Base-by-base conservation (phyloP, 495 filamentous ascomycete species). In the Penicillium simplicissimum region DNA sequence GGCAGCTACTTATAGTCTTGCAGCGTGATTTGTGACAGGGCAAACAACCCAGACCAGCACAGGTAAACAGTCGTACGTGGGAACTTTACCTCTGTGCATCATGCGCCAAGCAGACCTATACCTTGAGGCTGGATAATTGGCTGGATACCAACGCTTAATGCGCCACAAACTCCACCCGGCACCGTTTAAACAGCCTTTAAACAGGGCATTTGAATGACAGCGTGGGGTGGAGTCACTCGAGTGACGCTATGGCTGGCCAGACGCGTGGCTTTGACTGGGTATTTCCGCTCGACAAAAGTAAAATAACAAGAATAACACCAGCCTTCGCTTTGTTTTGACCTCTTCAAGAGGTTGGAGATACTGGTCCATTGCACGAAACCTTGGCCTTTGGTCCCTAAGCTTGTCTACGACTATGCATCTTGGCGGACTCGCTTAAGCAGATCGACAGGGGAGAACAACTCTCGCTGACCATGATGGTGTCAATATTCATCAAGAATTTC, bases 231-330 rank as follows among this genome's bases (percentile, higher is more conserved):
- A 23, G 42, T 45, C 17, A 45, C 42, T 17, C 42, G 42, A 23
- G 42, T 45, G 42, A 45, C 42, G 42, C 42, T 45, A 45, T 45
- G 42, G 42, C 42, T 21, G 42, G 19, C 9, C 10, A 11, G 42
- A 45, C 42, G 42, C 42, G 42, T 45, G 42, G 42, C 42, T 45
- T 45, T 45, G 42, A 45, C 42, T 45, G 42, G 19, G 21, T 23
- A 17, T 45, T 11, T 45, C 17, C 17, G 19, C 19, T 9, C 3
- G 8, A 13, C 19, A 45, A 45, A 45, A 45, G 42, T 45, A 23
- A 45, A 45, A 45, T 45, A 45, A 21, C 42, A 45, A 45, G 42
- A 23, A 11, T 11, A 11, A 19, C 2, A 10, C 4, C 8, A 45
- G 0, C 11, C 7, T 9, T 45, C 13, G 8, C 17, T 45, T 23